A percentile compares a stretch with the other conserved stretches of the same genome.
Conservation (phyloP, 2,329 filamentous ascomycete genomes). For the Pseudocercospora pini-densiflorae region DNA sequence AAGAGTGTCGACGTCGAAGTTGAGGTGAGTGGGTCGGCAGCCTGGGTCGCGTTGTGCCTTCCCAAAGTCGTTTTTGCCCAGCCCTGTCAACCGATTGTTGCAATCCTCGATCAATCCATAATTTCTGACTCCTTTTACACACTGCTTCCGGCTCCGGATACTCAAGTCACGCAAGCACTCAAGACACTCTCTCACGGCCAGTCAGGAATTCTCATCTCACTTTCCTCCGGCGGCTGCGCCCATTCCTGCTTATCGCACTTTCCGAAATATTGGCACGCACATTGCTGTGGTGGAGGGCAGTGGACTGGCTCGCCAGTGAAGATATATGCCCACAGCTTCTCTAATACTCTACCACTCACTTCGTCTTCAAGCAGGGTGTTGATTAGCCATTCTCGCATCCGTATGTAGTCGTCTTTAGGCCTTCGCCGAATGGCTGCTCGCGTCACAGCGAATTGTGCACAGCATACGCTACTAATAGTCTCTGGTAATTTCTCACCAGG, state of each 20-base stretch:
- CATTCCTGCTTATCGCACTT: slow-evolving; percentile 24
- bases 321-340: slow-evolving; percentile 63
- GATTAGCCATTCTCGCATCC: slow-evolving; percentile 55
- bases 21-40: slow-evolving; percentile 21
- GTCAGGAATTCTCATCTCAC: slow-evolving; percentile 22
- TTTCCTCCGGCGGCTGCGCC: slow-evolving; percentile 16
- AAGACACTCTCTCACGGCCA: slow-evolving; percentile 39
- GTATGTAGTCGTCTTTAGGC: slow-evolving; percentile 38
- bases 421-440: slow-evolving; percentile 36
- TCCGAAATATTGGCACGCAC: slow-evolving; percentile 31
- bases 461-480: slow-evolving; percentile 31
- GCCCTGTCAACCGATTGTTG: not conserved
- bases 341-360: slow-evolving; percentile 58
- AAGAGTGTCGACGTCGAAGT: slow-evolving; percentile 29
- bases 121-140: not conserved
- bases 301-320: slow-evolving; percentile 33
- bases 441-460: slow-evolving; percentile 43
- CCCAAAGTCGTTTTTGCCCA: not conserved
- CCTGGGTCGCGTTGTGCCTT: slow-evolving; percentile 30
- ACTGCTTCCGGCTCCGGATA: not conserved
- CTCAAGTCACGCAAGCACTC: not conserved
- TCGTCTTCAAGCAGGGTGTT: slow-evolving; percentile 54
- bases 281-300: slow-evolving; percentile 29
- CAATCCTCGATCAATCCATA: not conserved
- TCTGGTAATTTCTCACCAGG: slow-evolving; percentile 44